A percentile compares a stretch with the other conserved stretches of the same genome.
phyloP scores from a whole-genome alignment of 805 yeast genomes.

The Teunomyces kruisii region DNA sequence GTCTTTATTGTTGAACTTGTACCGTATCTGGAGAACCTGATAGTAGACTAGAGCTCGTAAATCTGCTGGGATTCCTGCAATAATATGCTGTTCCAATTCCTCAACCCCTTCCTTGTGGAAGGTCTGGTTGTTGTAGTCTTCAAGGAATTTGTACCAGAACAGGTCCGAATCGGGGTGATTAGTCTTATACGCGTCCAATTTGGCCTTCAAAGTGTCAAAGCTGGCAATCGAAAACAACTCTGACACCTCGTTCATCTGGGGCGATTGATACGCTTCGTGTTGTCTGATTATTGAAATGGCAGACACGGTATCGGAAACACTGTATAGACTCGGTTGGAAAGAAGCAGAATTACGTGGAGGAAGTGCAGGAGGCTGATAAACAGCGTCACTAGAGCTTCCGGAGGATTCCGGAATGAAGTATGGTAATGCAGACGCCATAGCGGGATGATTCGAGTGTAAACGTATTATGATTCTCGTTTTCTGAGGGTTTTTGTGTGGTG shows the following conservation, averaged over 20 bases:
- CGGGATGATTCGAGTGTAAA: not conserved
- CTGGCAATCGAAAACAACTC: slow-evolving; percentile 19
- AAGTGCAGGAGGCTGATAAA: not conserved
- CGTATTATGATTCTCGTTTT: not conserved
- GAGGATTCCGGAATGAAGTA: slow-evolving; percentile 3
- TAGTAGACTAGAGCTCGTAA: slow-evolving; percentile 33
- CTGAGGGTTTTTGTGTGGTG: slow-evolving; percentile 2
- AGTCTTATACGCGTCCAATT: slow-evolving; percentile 1
- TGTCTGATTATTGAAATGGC: slow-evolving; percentile 24
- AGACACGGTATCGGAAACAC: slow-evolving; percentile 19
- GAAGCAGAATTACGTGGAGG: not conserved
- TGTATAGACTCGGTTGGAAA: slow-evolving; percentile 8
- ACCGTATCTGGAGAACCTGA: slow-evolving; percentile 30
- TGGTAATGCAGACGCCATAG: slow-evolving; percentile 2
- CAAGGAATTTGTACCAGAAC: slow-evolving; percentile 20
- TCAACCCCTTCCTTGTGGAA: slow-evolving; percentile 3
- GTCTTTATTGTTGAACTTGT: slow-evolving; percentile 27
- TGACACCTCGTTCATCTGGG: slow-evolving; percentile 26
- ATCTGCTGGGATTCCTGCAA: slow-evolving; percentile 30
- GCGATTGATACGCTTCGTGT: slow-evolving; percentile 22
- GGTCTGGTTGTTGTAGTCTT: slow-evolving; percentile 15
- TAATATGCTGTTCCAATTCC: slow-evolving; percentile 22
- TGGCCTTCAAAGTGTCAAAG: slow-evolving; percentile 1
- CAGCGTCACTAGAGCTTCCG: slow-evolving; percentile 2
- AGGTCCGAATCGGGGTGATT: slow-evolving; percentile 6